Evolutionary conservation across 169 alveolate genomes (phyloP).

Genomic region (Eimeria acervulina): DNA sequence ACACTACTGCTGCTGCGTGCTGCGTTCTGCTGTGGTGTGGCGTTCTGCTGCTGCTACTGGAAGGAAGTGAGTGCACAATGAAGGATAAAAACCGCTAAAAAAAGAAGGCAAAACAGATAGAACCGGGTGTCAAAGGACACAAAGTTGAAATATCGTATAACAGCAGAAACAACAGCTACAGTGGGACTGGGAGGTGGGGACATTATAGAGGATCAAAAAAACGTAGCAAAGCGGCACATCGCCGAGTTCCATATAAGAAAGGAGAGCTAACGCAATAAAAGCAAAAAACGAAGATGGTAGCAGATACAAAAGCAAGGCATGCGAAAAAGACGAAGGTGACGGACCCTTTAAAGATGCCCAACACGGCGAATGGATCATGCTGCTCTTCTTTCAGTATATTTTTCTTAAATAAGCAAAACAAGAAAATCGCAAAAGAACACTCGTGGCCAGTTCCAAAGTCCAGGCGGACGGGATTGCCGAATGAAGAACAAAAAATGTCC

Average conservation of each 20-base stretch:
- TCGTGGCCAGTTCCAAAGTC: conserved; percentile 99
- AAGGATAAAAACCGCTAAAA: background rate
- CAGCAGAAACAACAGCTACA: background rate
- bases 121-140: background rate
- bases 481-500: conserved; percentile 90
- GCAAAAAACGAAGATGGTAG: background rate
- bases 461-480: conserved; percentile 96
- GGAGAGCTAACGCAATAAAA: background rate
- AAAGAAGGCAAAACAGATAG: background rate
- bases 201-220: no score
- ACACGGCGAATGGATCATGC: conserved; percentile 85
- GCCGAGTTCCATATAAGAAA: background rate
- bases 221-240: no score
- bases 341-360: conserved; percentile 85
- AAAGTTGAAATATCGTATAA: no score
- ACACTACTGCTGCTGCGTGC: background rate
- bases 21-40: background rate
- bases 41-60: background rate
- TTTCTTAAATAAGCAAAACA: conserved; percentile 88
- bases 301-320: background rate
- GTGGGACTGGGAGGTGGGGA: background rate
- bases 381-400: conserved; percentile 54
- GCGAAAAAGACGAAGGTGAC: background rate
- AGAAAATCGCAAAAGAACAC: conserved; percentile 92
- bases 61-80: background rate